phyloP scores from a whole-genome alignment of 1,139 yeast genomes.

The Blastobotrys indianensis region DNA sequence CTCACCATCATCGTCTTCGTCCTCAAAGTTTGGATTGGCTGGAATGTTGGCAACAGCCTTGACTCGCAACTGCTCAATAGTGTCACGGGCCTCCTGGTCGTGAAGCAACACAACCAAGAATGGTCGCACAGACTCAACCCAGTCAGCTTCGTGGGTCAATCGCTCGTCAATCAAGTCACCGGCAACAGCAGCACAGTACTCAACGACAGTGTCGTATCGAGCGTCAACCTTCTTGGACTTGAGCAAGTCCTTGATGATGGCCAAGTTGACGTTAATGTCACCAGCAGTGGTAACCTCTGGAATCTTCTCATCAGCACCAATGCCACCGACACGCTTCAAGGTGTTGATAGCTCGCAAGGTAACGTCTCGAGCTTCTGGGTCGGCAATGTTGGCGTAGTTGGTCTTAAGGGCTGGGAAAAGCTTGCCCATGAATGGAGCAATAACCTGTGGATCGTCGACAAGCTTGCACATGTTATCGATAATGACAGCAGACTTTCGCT shows the following conservation, averaged over 20 bases:
- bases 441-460: slow-evolving; percentile 99
- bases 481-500: slow-evolving; percentile 99
- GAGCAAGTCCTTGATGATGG: slow-evolving; percentile 69
- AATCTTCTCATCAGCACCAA: slow-evolving; percentile 78
- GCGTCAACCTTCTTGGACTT: slow-evolving; percentile 62
- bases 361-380: slow-evolving; percentile 99
- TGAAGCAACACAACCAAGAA: slow-evolving; percentile 94
- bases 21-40: slow-evolving; percentile 90
- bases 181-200: slow-evolving; percentile 90
- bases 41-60: slow-evolving; percentile 97
- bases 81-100: slow-evolving; percentile 83
- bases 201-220: slow-evolving; percentile 69
- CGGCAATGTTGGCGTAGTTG: slow-evolving; percentile 95
- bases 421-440: slow-evolving; percentile 96
- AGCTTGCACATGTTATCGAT: slow-evolving; percentile 99
- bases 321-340: slow-evolving; percentile 97
- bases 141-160: slow-evolving; percentile 84
- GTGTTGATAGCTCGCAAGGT: slow-evolving; percentile 96
- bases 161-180: slow-evolving; percentile 99
- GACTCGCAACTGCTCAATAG: slow-evolving; percentile 93
- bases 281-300: slow-evolving; percentile 99
- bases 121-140: slow-evolving; percentile 85
- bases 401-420: slow-evolving; percentile 93
- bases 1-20: slow-evolving; percentile 99
- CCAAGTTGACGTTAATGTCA: slow-evolving; percentile 83